A percentile compares a stretch with the other conserved stretches of the same genome.
Evolutionary conservation across 139 green algal species (phyloP).

Genomic region (Pleodorina starrii): DNA sequence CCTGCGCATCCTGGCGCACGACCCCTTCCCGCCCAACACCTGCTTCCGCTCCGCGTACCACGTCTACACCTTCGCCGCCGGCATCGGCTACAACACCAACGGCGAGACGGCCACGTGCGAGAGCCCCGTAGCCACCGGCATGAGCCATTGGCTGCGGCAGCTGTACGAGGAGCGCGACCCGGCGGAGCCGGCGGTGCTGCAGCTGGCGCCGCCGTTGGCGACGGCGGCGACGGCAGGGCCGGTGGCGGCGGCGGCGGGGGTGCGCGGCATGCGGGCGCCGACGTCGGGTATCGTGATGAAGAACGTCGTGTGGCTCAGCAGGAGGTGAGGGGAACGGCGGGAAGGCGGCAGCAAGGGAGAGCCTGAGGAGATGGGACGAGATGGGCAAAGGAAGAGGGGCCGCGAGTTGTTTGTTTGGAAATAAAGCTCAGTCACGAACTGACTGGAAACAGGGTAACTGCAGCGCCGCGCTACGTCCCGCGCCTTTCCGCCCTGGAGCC

Average conservation of each 20-base stretch:
- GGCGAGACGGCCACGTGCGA: slow-evolving; percentile 9
- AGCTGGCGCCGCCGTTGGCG: background rate
- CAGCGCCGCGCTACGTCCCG: too few relatives aligned
- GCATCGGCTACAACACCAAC: slow-evolving; percentile 47
- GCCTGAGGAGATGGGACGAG: too few relatives aligned
- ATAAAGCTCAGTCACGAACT: too few relatives aligned
- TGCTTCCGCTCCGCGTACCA: slow-evolving; percentile 45
- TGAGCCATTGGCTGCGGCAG: slow-evolving; percentile 40
- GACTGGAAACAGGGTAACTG: too few relatives aligned
- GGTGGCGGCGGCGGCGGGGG: background rate
- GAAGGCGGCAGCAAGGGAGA: too few relatives aligned
- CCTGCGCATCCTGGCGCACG: slow-evolving; percentile 25
- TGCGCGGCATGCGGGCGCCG: background rate
- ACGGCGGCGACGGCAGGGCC: slow-evolving; percentile 10
- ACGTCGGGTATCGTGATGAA: slow-evolving; percentile 24
- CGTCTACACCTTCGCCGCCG: slow-evolving; percentile 42
- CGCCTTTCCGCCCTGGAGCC: too few relatives aligned
- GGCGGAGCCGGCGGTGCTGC: background rate
- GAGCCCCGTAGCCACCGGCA: slow-evolving; percentile 20
- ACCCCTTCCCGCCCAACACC: slow-evolving; percentile 37
- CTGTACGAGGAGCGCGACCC: slow-evolving; percentile 27
- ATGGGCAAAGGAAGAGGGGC: too few relatives aligned
- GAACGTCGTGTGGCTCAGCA: slow-evolving; percentile 47
- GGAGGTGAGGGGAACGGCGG: slow-evolving; percentile 21
- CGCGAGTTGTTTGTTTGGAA: too few relatives aligned